Percentiles rank a stretch among this genome's conserved stretches.
phyloP scores from a whole-genome alignment of 75 land plant species.

The Pinus tabuliformis region DNA sequence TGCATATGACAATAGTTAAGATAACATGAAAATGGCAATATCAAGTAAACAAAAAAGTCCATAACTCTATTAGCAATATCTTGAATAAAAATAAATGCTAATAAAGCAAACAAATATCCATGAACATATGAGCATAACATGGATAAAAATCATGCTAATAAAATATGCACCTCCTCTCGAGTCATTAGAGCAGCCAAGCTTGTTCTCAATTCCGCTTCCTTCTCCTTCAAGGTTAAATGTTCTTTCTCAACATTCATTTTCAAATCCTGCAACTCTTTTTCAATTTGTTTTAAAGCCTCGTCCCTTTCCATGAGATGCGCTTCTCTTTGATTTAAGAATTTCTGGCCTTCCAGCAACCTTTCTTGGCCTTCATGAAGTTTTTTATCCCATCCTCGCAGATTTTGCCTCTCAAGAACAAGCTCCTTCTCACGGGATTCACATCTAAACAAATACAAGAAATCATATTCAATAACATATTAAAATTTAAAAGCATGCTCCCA shows the following conservation, averaged over 20 bases:
- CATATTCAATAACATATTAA: constrained; percentile 1
- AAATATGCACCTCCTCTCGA: constrained; percentile 72
- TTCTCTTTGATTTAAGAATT: constrained; percentile 70
- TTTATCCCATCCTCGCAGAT: constrained; percentile 59
- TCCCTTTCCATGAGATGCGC: constrained; percentile 44
- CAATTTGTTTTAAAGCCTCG: constrained; percentile 36
- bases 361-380: constrained; percentile 59
- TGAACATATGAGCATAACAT: background rate
- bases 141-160: background rate
- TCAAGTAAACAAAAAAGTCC: background rate
- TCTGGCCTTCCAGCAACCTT: constrained; percentile 65
- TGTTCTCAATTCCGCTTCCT: constrained; percentile 40
- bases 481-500: background rate
- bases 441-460: constrained; percentile 23
- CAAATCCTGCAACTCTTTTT: constrained; percentile 54
- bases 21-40: too few relatives aligned
- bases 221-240: constrained; percentile 35
- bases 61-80: background rate
- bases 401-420: constrained; percentile 44
- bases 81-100: constrained; percentile 1
- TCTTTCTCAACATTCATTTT: constrained; percentile 50
- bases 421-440: constrained; percentile 63
- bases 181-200: constrained; percentile 31
- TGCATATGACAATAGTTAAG: constrained; percentile 15
- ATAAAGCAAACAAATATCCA: background rate